phyloP scores from a whole-genome alignment of 2,329 filamentous ascomycete species.

The Hymenoscyphus fructigenus region DNA sequence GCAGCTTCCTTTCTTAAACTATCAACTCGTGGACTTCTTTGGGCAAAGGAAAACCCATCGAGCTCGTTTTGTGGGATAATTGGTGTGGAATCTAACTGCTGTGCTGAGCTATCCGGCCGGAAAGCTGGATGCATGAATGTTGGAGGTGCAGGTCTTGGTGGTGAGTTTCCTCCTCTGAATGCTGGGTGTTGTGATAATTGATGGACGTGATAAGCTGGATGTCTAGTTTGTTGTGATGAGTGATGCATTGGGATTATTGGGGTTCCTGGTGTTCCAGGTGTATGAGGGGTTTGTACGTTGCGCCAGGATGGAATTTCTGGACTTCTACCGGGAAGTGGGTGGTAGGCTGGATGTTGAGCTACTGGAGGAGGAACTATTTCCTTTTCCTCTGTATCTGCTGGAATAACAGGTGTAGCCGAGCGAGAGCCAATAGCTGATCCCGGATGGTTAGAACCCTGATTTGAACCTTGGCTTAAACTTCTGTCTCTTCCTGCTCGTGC shows the following conservation, averaged over 20 bases:
- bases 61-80: slow-evolving; percentile 15
- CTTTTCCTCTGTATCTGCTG: background rate
- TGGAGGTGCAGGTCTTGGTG: slow-evolving; percentile 12
- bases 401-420: background rate
- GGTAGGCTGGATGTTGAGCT: slow-evolving; percentile 23
- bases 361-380: slow-evolving; percentile 21
- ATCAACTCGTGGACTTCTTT: background rate
- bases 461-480: background rate
- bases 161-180: slow-evolving; percentile 17
- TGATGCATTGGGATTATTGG: slow-evolving; percentile 19
- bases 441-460: background rate
- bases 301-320: slow-evolving; percentile 13
- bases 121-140: slow-evolving; percentile 13
- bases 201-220: slow-evolving; percentile 25
- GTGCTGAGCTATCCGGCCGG: background rate
- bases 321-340: slow-evolving; percentile 19
- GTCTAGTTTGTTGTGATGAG: slow-evolving; percentile 16
- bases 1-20: background rate
- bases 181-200: slow-evolving; percentile 24
- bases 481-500: slow-evolving; percentile 1
- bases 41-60: slow-evolving; percentile 9
- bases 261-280: slow-evolving; percentile 13
- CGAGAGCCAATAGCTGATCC: background rate
- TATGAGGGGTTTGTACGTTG: slow-evolving; percentile 6
- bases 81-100: slow-evolving; percentile 13